Percentiles rank a stretch among this genome's conserved stretches.
Evolutionary conservation across 345 rosid species (phyloP).

Genomic region (Nasturtium officinale): DNA sequence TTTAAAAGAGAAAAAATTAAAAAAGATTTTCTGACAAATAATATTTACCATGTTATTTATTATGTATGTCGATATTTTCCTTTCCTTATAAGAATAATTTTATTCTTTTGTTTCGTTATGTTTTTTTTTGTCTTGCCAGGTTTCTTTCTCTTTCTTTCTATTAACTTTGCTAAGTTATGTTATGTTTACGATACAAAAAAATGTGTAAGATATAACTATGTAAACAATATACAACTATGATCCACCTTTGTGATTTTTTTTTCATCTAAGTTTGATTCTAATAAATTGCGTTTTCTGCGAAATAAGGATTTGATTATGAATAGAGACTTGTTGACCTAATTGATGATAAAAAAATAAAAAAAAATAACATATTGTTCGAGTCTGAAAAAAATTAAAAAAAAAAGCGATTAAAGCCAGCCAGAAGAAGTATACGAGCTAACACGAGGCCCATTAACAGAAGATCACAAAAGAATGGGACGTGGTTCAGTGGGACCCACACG

Average conservation of each 20-base stretch:
- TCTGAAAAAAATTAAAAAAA: background rate
- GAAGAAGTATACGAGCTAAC: slow-evolving; percentile 32
- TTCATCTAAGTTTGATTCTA: too few relatives aligned
- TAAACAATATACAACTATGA: too few relatives aligned
- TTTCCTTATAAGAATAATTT: background rate
- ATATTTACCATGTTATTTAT: background rate
- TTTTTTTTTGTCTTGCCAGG: slow-evolving; percentile 28
- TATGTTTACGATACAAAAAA: too few relatives aligned
- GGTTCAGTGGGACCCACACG: slow-evolving; percentile 22
- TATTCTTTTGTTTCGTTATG: slow-evolving; percentile 34
- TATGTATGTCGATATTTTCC: background rate
- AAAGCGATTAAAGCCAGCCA: slow-evolving; percentile 8
- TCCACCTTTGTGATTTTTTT: too few relatives aligned
- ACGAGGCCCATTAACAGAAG: slow-evolving; percentile 33
- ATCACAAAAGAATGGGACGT: slow-evolving; percentile 26
- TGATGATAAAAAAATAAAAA: too few relatives aligned
- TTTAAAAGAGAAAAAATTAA: too few relatives aligned
- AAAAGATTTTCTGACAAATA: background rate
- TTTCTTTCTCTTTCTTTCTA: background rate
- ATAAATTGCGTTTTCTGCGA: too few relatives aligned
- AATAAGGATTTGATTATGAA: too few relatives aligned
- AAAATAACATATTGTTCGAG: background rate
- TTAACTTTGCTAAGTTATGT: slow-evolving; percentile 23
- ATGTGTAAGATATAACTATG: background rate
- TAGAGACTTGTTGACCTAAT: too few relatives aligned